Conservation (phyloP, 129 eudicot species). For the Apium graveolens region DNA sequence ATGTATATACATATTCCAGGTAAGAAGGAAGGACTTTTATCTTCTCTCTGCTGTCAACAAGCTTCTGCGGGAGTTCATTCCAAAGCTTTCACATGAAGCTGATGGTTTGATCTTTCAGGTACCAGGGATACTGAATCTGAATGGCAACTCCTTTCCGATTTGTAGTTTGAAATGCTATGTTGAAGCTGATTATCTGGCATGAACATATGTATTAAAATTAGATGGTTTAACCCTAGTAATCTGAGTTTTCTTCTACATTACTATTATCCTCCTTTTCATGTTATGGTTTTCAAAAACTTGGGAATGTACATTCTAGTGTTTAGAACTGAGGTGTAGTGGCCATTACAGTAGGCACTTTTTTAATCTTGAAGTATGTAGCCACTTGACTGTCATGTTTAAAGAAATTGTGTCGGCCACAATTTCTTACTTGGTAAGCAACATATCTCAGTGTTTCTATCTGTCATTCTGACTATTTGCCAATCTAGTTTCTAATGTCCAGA, state of each 20-base stretch:
- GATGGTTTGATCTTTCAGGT: conserved; percentile 81
- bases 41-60: conserved; percentile 54
- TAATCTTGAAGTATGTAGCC: background rate
- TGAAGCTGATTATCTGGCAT: background rate
- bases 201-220: background rate
- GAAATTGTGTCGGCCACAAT: background rate
- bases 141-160: background rate
- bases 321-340: background rate
- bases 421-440: background rate
- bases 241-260: background rate
- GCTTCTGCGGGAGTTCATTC: conserved; percentile 59
- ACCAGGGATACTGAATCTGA: conserved; percentile 1
- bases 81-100: conserved; percentile 54
- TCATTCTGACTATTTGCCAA: background rate
- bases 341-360: background rate
- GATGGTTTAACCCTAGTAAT: background rate
- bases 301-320: background rate
- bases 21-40: conserved; percentile 67
- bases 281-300: background rate
- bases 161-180: background rate
- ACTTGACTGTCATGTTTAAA: background rate
- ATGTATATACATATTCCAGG: conserved; percentile 22
- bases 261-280: background rate
- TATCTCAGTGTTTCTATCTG: background rate
- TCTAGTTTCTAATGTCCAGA: background rate